Evolutionary conservation across 768 basidiomycete genomes (phyloP).

Genomic region (Trametes cinnabarina): DNA sequence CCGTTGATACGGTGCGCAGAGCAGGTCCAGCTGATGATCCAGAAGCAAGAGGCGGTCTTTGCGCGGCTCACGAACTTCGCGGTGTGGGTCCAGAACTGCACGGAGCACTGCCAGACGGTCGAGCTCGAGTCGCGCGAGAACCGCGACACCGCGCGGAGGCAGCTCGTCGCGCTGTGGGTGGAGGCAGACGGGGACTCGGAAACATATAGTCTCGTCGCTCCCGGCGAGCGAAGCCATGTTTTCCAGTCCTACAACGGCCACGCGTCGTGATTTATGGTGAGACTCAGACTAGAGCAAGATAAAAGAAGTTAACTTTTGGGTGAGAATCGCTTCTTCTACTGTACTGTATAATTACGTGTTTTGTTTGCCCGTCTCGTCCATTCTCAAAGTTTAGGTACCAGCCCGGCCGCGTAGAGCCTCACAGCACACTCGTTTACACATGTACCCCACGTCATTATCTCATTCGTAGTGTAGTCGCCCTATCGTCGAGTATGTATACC

Average conservation of each 20-base stretch:
- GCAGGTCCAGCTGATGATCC: constrained; percentile 20
- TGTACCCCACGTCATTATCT: background rate
- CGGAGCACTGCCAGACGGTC: constrained; percentile 20
- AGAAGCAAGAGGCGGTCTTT: constrained; percentile 23
- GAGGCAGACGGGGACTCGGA: constrained; percentile 12
- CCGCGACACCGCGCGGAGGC: constrained; percentile 19
- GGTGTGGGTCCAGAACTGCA: constrained; percentile 24
- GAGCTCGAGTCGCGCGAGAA: constrained; percentile 16
- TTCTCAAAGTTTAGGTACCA: background rate
- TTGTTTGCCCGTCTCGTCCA: background rate
- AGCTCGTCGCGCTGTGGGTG: constrained; percentile 23
- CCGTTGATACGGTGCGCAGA: background rate
- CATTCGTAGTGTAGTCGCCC: background rate
- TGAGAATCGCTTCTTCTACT: too few relatives aligned
- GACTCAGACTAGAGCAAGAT: too few relatives aligned
- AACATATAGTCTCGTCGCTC: constrained; percentile 8
- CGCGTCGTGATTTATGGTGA: background rate
- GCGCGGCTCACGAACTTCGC: constrained; percentile 20
- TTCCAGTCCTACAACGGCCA: background rate
- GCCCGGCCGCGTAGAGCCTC: background rate
- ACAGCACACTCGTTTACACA: background rate
- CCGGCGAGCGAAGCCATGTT: constrained; percentile 10
- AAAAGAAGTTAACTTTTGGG: too few relatives aligned
- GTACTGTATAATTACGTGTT: too few relatives aligned
- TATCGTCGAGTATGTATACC: background rate